A percentile compares a stretch with the other conserved stretches of the same genome.
These are phyloP conservation scores for Warburgia ugandensis DNA, from an alignment of 164 flowering plant genomes.

Conservation along the genomic window DNA sequence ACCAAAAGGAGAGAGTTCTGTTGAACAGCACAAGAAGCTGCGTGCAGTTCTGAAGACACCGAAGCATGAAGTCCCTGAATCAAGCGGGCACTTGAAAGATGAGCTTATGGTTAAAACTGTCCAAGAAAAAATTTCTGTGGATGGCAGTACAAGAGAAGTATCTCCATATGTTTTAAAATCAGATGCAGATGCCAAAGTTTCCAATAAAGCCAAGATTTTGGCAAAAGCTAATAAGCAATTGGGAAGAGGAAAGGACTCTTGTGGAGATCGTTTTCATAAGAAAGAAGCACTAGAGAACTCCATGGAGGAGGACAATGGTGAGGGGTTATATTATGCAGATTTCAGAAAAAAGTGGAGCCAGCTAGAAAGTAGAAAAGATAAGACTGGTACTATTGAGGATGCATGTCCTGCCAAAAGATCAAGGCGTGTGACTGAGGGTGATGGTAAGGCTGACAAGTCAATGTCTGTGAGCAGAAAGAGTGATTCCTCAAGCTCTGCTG, in stretches of 20 bases:
- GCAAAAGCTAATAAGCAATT: constrained; percentile 22
- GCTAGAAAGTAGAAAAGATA: constrained; percentile 23
- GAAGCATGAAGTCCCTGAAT: constrained; percentile 16
- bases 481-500: constrained; percentile 18
- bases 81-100: constrained; percentile 22
- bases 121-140: constrained; percentile 21
- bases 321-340: constrained; percentile 4
- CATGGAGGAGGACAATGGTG: constrained; percentile 13
- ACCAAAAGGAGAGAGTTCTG: constrained; percentile 18
- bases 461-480: constrained; percentile 14
- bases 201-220: constrained; percentile 27
- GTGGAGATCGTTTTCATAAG: constrained; percentile 2
- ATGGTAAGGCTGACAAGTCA: constrained; percentile 17
- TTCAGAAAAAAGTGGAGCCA: no score
- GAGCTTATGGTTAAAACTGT: constrained; percentile 5
- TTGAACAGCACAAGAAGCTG: constrained; percentile 13
- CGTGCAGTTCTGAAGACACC: constrained; percentile 7
- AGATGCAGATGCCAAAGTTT: constrained; percentile 20
- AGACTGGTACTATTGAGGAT: constrained; percentile 15
- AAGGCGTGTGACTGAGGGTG: constrained; percentile 21
- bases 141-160: constrained; percentile 17
- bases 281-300: constrained; percentile 4
- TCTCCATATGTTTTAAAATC: constrained; percentile 20
- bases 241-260: constrained; percentile 13
- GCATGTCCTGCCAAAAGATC: constrained; percentile 27